These are phyloP conservation scores for Plasmodium reichenowi DNA, from an alignment of 169 alveolate genomes.

Conservation along the genomic window DNA sequence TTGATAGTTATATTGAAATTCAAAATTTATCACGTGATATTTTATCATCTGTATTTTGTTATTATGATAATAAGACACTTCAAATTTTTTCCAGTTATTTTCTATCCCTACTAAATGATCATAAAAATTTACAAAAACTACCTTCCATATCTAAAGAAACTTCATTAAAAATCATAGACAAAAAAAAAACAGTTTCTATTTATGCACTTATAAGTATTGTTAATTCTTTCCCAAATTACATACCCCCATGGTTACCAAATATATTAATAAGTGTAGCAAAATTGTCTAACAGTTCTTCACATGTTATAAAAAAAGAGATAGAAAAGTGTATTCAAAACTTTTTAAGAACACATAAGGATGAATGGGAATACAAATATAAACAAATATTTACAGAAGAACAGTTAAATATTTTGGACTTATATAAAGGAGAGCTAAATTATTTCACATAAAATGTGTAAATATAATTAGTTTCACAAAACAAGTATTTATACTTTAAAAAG, in stretches of 20 bases:
- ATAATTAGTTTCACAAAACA: too few relatives aligned
- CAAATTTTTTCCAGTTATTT: conserved; percentile 27
- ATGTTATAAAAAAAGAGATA: conserved; percentile 79
- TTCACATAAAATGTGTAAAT: conserved; percentile 72
- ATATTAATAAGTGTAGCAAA: conserved; percentile 83
- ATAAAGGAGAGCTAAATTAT: conserved; percentile 86
- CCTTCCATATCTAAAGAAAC: not conserved
- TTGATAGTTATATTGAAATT: conserved; percentile 60
- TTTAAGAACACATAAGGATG: conserved; percentile 86
- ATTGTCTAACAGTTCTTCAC: conserved; percentile 68
- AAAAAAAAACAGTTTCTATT: conserved; percentile 52
- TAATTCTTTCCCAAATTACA: conserved; percentile 79
- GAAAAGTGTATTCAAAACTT: conserved; percentile 87
- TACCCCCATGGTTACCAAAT: conserved; percentile 87
- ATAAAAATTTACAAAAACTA: conserved; percentile 13
- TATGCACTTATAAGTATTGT: conserved; percentile 73
- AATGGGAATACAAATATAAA: conserved; percentile 83
- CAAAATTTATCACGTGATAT: conserved; percentile 63
- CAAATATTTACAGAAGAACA: conserved; percentile 81
- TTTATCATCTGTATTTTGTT: conserved; percentile 56
- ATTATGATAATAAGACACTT: conserved; percentile 38
- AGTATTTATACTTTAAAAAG: too few relatives aligned
- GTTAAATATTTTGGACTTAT: conserved; percentile 83
- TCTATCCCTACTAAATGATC: conserved; percentile 23
- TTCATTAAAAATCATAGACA: conserved; percentile 23